Percentiles rank a stretch among this genome's conserved stretches.
Evolutionary conservation across 495 filamentous ascomycete species (phyloP).

Genomic region (Talaromyces liani): DNA sequence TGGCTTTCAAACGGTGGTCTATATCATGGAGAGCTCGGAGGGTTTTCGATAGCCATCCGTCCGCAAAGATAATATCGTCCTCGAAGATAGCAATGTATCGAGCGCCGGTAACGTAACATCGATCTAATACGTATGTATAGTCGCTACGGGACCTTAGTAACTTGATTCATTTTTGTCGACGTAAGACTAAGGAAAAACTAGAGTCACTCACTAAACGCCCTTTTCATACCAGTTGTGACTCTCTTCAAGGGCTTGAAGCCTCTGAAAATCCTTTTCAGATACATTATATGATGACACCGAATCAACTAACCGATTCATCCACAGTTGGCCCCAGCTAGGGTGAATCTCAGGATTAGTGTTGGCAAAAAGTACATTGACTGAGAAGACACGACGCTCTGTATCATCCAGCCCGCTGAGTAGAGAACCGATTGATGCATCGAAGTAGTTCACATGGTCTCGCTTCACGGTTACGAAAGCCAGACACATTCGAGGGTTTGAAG

Average conservation of each 20-base stretch:
- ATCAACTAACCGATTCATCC: constrained; percentile 38
- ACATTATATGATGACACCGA: constrained; percentile 2
- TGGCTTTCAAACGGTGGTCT: constrained; percentile 10
- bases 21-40: constrained; percentile 27
- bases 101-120: constrained; percentile 27
- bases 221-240: constrained; percentile 19
- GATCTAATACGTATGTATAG: constrained; percentile 35
- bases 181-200: not conserved
- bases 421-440: constrained; percentile 42
- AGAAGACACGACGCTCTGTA: constrained; percentile 34
- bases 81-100: constrained; percentile 40
- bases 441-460: constrained; percentile 28
- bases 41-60: constrained; percentile 38
- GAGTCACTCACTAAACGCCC: constrained; percentile 22
- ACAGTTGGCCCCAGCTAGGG: constrained; percentile 39
- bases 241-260: constrained; percentile 17
- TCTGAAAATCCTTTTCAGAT: not conserved
- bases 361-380: constrained; percentile 44
- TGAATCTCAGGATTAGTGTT: constrained; percentile 40
- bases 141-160: constrained; percentile 16
- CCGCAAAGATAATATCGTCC: constrained; percentile 40
- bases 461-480: constrained; percentile 23
- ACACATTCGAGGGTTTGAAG: constrained; percentile 18
- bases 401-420: constrained; percentile 38
- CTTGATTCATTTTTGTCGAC: not conserved